Base-by-base conservation (phyloP, 164 flowering plant species). In the Vitis vinifera region DNA sequence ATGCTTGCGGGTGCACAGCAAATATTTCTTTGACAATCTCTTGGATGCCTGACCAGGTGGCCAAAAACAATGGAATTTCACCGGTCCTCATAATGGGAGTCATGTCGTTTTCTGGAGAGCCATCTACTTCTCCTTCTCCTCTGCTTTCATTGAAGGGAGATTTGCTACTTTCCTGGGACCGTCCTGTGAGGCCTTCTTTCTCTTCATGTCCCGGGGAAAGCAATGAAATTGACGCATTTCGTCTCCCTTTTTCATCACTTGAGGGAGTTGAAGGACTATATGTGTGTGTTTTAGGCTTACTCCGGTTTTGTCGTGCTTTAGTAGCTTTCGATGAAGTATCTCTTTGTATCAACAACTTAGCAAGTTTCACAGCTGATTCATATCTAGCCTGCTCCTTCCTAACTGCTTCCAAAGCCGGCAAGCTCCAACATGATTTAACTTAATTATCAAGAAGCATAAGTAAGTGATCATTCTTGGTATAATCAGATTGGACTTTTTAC, bases 1-100 rank as follows among this genome's bases (percentile, higher is more conserved):
- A 15, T 1, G 76, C 68, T 14, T 68, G 70, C 29, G 79, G 79
- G 17, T 63, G 16, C 9, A 9, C 6, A 0, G 8, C 11, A 2
- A 69, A 58, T 12, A 70, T 75, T 15, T 53, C 16, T 0, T 56
- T 4, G 3, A 71, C 76, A 5, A 76, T 76, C 67, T 68, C 70
- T 15, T n/a, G 6, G 0, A 63, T 63, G 5, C 76, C 79, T 1
- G 10, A 27, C 8, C 19, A 55, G 0, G 76, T 56, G 23, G 76
- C 75, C 10, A 68, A 29, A 1, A 76, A 7, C 59, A 76, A 60
- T 0, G 79, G 73, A 0, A 67, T 69, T 15, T 59, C 55, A 2
- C 19, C 6, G 14, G 44, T 55, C 19, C n/a, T 15, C 9, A 7
- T n/a, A 6, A 7, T 12, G 57, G 57, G 15, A 0, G 57, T 5